These are phyloP conservation scores for Allomyces javanicus DNA, from an alignment of 192 early-diverging fungal genomes.

Conservation along the genomic window DNA sequence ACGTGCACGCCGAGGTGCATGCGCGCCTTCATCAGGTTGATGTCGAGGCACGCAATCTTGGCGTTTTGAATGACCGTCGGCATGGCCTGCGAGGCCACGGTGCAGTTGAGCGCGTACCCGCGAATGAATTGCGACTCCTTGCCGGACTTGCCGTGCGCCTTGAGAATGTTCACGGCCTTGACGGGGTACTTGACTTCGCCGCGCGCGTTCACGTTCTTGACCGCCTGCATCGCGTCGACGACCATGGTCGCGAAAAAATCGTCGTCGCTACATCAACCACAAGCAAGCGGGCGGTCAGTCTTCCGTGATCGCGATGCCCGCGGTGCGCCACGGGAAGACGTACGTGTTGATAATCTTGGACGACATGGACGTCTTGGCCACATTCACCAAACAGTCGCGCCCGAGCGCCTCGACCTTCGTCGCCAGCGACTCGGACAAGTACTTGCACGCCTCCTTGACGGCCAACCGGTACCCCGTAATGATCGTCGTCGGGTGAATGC, in stretches of 20 bases:
- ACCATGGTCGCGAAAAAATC: constrained; percentile 92
- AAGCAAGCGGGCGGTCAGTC: background rate
- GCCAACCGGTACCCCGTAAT: constrained; percentile 95
- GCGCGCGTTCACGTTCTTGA: constrained; percentile 64
- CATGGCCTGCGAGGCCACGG: constrained; percentile 91
- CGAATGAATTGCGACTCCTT: constrained; percentile 70
- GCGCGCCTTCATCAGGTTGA: constrained; percentile 93
- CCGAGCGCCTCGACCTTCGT: constrained; percentile 86
- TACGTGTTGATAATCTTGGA: constrained; percentile 94
- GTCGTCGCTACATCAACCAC: constrained; percentile 40
- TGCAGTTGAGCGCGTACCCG: constrained; percentile 96
- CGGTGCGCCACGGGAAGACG: constrained; percentile 6
- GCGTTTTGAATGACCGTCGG: constrained; percentile 66
- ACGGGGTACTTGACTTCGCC: constrained; percentile 87
- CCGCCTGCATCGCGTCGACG: constrained; percentile 80
- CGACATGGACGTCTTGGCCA: constrained; percentile 94
- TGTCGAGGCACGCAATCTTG: constrained; percentile 93
- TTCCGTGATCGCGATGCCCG: background rate
- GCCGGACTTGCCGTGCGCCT: constrained; percentile 86
- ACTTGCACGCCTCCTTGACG: constrained; percentile 93
- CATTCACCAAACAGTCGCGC: constrained; percentile 78
- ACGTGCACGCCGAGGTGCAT: constrained; percentile 98
- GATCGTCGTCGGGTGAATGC: constrained; percentile 97
- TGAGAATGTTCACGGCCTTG: constrained; percentile 91
- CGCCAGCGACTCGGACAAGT: constrained; percentile 90